Evolutionary conservation across 768 basidiomycete genomes (phyloP).

Genomic region (Serendipita indica): DNA sequence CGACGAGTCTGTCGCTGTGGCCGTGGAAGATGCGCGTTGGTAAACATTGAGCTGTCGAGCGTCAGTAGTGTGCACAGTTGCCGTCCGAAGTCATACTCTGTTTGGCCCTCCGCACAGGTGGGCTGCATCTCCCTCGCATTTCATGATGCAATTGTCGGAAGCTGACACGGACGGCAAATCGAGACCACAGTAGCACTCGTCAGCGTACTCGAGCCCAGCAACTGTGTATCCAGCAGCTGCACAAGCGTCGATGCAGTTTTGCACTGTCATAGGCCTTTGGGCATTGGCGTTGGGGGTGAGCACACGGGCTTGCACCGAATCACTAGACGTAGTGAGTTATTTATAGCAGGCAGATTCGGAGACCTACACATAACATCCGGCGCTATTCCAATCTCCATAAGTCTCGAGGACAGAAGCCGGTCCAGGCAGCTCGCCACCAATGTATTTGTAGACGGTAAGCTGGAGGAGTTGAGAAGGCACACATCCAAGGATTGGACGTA

Average conservation of each 20-base stretch:
- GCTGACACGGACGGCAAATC: background rate
- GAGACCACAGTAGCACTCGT: constrained; percentile 12
- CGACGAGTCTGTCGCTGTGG: no score
- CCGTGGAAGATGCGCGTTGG: no score
- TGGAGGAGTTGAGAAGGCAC: background rate
- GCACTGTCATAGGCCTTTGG: constrained; percentile 30
- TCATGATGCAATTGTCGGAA: background rate
- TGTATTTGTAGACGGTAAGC: constrained; percentile 55
- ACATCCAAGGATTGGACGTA: background rate
- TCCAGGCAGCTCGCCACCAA: constrained; percentile 33
- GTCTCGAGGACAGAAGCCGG: constrained; percentile 18
- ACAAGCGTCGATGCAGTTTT: constrained; percentile 18
- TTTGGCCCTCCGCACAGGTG: constrained; percentile 3
- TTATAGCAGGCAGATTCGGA: background rate
- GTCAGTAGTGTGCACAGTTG: no score
- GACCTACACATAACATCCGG: constrained; percentile 34
- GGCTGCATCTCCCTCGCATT: background rate
- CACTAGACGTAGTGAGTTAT: constrained; percentile 17
- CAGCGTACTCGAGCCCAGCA: constrained; percentile 5
- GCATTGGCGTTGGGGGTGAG: constrained; percentile 31
- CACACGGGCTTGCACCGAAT: constrained; percentile 51
- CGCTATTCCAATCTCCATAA: constrained; percentile 39
- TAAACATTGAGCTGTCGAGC: no score
- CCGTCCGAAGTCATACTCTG: no score
- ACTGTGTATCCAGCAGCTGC: background rate